phyloP scores from a whole-genome alignment of 805 yeast species.

The Metschnikowia colocasiae region DNA sequence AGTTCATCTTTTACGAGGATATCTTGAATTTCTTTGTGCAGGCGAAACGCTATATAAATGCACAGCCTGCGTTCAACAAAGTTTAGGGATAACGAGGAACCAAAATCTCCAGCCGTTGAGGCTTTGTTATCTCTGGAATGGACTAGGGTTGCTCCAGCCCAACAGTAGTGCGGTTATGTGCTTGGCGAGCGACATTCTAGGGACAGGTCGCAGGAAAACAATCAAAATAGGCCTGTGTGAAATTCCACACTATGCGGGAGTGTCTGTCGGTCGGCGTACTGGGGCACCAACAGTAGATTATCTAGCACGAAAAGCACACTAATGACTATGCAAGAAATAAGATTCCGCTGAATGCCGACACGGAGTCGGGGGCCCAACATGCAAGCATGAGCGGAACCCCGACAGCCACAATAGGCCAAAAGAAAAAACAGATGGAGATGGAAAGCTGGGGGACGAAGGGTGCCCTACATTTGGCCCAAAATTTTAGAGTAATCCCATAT shows the following conservation, averaged over 20 bases:
- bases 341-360: not conserved
- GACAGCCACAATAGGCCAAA: not conserved
- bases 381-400: not conserved
- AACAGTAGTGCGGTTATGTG: conserved; percentile 3
- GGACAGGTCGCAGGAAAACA: conserved; percentile 3
- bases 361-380: not conserved
- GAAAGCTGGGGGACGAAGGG: not conserved
- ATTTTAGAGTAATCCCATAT: not conserved
- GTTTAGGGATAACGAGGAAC: not conserved
- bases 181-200: conserved; percentile 4
- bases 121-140: not conserved
- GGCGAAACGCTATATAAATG: conserved; percentile 8
- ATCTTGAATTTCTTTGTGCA: conserved; percentile 29
- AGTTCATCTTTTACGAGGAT: conserved; percentile 30
- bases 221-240: conserved; percentile 1
- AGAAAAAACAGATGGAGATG: not conserved
- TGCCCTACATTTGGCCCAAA: not conserved
- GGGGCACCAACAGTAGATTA: not conserved
- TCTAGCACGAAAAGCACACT: not conserved
- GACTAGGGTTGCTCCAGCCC: not conserved
- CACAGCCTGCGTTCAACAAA: conserved; percentile 1
- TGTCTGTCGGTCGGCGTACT: not conserved
- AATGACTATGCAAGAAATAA: not conserved
- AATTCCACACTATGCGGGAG: not conserved
- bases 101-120: not conserved